Conservation (phyloP, 2,329 filamentous ascomycete genomes). For the Fusarium mangiferae region DNA sequence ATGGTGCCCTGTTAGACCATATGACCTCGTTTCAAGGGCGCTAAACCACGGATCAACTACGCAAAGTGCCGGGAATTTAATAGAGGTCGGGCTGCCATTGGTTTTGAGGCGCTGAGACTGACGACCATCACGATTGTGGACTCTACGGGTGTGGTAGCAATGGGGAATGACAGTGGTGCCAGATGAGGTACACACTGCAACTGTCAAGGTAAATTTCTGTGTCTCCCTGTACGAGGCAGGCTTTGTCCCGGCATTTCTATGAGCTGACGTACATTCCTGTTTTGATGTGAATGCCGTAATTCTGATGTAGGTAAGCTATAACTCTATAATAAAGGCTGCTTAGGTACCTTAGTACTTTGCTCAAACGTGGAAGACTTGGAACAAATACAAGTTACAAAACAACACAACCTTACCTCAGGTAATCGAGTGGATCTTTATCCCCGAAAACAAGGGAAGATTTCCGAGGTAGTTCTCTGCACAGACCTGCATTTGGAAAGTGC, state of each 20-base stretch:
- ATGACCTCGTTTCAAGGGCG: conserved; percentile 33
- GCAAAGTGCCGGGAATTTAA: conserved; percentile 36
- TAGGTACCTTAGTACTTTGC: neutral
- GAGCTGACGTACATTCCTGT: neutral
- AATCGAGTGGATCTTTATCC: conserved; percentile 7
- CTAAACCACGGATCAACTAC: conserved; percentile 32
- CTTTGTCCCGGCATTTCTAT: neutral
- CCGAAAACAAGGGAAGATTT: neutral
- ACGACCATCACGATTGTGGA: conserved; percentile 24
- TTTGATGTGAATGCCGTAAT: neutral
- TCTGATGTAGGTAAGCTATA: neutral
- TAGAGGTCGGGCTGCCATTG: conserved; percentile 24
- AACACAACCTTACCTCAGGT: neutral
- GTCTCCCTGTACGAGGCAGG: conserved; percentile 14
- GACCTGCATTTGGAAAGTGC: conserved; percentile 26
- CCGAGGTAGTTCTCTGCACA: conserved; percentile 23
- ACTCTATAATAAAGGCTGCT: neutral
- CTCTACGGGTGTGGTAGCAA: conserved; percentile 27
- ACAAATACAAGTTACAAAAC: neutral
- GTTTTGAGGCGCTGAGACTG: conserved; percentile 15
- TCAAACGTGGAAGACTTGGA: neutral
- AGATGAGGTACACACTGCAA: conserved; percentile 19
- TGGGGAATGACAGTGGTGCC: conserved; percentile 18
- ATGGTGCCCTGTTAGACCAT: conserved; percentile 29
- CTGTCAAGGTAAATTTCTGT: conserved; percentile 25